Conservation (phyloP, 2,329 filamentous ascomycete genomes). For the Phaeosphaeriaceae sp. region DNA sequence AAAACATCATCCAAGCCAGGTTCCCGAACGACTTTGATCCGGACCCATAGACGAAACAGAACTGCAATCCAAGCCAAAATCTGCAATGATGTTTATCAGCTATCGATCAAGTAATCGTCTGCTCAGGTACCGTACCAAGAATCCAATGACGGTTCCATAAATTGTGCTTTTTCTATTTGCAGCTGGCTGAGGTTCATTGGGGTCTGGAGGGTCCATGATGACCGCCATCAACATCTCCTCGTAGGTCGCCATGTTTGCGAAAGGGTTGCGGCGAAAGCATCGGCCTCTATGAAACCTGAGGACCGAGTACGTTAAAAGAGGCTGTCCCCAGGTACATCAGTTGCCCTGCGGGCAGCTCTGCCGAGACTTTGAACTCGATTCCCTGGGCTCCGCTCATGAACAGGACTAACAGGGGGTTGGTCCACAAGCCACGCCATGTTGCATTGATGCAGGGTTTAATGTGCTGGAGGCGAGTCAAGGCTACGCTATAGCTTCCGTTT, state of each 20-base stretch:
- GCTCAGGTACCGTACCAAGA: conserved; percentile 27
- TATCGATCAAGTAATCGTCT: background rate
- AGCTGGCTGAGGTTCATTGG: conserved; percentile 34
- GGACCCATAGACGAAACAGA: conserved; percentile 35
- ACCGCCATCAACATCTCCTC: conserved; percentile 25
- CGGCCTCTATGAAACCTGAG: background rate
- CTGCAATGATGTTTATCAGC: conserved; percentile 24
- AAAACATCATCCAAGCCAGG: conserved; percentile 47
- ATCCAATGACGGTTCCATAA: conserved; percentile 30
- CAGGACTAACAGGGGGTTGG: background rate
- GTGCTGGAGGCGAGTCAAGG: background rate
- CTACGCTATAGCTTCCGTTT: background rate
- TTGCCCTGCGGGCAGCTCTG: background rate
- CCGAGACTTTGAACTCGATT: background rate
- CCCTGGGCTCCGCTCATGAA: background rate
- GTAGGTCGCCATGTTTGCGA: conserved; percentile 18
- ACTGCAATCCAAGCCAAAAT: conserved; percentile 37
- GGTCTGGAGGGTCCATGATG: conserved; percentile 32
- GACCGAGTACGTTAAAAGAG: background rate
- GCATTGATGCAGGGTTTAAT: background rate
- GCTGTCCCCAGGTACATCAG: background rate
- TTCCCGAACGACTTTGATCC: conserved; percentile 36
- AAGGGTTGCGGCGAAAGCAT: background rate
- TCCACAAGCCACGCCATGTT: background rate
- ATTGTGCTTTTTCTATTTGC: conserved; percentile 36